A percentile compares a stretch with the other conserved stretches of the same genome.
These are phyloP conservation scores for Lithocarpus polystachyus DNA, from an alignment of 306 rosid genomes.

Conservation along the genomic window DNA sequence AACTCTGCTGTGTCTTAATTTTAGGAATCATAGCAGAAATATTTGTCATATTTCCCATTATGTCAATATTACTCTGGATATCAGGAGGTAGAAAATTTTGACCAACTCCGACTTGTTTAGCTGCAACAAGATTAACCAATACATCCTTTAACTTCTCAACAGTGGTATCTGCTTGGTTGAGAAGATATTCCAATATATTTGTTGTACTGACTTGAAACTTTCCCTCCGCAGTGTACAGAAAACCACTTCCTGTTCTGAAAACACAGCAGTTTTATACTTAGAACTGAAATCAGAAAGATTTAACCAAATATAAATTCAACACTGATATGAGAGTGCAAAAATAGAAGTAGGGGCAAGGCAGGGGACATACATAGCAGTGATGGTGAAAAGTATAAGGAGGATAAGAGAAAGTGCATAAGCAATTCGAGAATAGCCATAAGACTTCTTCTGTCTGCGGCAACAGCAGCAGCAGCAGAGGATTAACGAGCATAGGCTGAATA, in stretches of 20 bases:
- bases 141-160: conserved; percentile 29
- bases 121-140: conserved; percentile 30
- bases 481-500: conserved; percentile 25
- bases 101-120: conserved; percentile 23
- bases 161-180: conserved; percentile 27
- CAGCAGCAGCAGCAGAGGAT: conserved; percentile 27
- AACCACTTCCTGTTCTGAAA: conserved; percentile 18
- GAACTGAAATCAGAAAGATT: neutral
- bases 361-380: conserved; percentile 40
- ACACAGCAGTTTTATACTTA: neutral
- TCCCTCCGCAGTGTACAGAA: conserved; percentile 23
- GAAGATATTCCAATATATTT: conserved; percentile 25
- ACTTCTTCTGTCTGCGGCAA: conserved; percentile 17
- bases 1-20: conserved; percentile 16
- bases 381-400: conserved; percentile 33
- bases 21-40: conserved; percentile 20
- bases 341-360: neutral
- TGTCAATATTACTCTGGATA: conserved; percentile 15
- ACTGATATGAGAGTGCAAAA: neutral
- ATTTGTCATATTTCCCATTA: conserved; percentile 6
- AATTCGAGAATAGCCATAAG: conserved; percentile 24
- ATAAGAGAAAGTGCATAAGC: conserved; percentile 32
- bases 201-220: conserved; percentile 18
- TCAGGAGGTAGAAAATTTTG: conserved; percentile 30
- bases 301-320: neutral